Base-by-base conservation (phyloP, 108 stramenopile genomes). In the Discostella pseudostelligera region DNA sequence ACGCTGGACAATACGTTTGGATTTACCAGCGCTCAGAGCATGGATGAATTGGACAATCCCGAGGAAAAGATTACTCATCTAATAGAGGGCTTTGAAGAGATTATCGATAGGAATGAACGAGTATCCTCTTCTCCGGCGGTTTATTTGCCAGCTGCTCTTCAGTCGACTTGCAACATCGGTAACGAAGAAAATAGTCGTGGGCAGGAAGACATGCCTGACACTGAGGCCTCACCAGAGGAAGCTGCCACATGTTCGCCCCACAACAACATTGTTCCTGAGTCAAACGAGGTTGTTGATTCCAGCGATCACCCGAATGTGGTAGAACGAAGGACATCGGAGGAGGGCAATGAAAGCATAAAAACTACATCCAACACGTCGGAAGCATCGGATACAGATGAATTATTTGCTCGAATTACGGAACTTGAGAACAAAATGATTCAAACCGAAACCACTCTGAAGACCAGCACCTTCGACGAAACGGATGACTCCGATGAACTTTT, bases 331-430 rank as follows among this genome's bases (percentile, higher is more conserved):
- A 32, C 32, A 32, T 32, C n/a, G 42, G 42, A 43, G 10, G n/a
- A 12, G 42, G 9, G 42, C 42, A 11, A 43, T 43, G 42, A 43
- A 11, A 43, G 14, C 2, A 43, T n/a, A 12, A 43, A 49, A 25
- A 28, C 40, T n/a, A 5, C 61, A 8, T 28, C 29, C 10, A 44
- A 62, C 12, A 62, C 44, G 26, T 46, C 61, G 4, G 61, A 62
- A 9, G 19, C 26, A 8, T 62, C 61, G 12, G 47, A 24, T 11
- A 62, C 61, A n/a, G 61, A 62, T 20, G 46, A 62, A 29, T 26
- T 62, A n/a, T 62, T 62, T 36, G 61, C 61, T n/a, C 40, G 61
- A 37, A 62, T 62, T 19, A 19, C 61, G 7, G 61, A 46, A 48
- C 61, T 62, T 16, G 61, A 62, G 46, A 28, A 26, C 24, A 62